phyloP scores from a whole-genome alignment of 352 stramenopile species.

The Thraustotheca clavata region DNA sequence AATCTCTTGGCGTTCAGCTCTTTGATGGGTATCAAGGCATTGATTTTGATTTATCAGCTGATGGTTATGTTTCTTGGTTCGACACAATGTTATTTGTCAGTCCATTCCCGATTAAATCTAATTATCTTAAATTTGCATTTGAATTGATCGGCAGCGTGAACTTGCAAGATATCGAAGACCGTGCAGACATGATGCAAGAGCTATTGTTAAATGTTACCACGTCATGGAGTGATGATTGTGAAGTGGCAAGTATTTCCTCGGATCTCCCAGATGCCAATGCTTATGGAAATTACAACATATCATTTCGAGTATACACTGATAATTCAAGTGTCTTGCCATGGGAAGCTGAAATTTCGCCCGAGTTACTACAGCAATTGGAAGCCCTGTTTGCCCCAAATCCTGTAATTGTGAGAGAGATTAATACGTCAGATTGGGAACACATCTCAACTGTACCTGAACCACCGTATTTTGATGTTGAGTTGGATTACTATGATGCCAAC shows the following conservation, averaged over 20 bases:
- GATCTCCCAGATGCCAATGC: background rate
- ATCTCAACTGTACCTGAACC: background rate
- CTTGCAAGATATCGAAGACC: background rate
- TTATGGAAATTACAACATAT: background rate
- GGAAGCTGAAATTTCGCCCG: background rate
- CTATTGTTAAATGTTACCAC: background rate
- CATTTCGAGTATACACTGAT: background rate
- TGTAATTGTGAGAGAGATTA: background rate
- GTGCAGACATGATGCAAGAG: background rate
- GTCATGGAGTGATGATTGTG: background rate
- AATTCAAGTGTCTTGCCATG: background rate
- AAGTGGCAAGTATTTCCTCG: background rate
- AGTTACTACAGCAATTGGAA: background rate
- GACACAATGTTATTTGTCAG: background rate
- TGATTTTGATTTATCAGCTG: background rate
- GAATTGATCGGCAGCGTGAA: background rate
- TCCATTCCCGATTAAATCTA: background rate
- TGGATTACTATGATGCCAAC: background rate
- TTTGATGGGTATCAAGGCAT: background rate
- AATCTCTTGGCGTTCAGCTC: background rate
- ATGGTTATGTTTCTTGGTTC: conserved; percentile 4
- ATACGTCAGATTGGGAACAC: background rate
- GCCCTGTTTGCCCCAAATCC: background rate
- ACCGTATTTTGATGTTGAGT: background rate
- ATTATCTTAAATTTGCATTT: background rate